Evolutionary conservation across 208 protist genomes (phyloP).

Genomic region (Histomonas meleagridis): DNA sequence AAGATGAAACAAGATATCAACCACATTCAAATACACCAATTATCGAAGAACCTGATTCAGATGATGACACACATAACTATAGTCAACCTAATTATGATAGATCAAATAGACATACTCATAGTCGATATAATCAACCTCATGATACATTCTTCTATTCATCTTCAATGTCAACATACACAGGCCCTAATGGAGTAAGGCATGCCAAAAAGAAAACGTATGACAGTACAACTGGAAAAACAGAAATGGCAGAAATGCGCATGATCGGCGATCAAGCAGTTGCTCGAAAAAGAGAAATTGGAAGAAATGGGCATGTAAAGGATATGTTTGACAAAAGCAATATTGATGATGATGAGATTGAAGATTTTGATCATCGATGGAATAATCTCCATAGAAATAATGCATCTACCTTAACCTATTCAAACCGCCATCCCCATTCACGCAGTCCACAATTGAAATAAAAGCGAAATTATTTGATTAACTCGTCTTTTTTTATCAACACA

Average conservation of each 20-base stretch:
- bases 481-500: too few species aligned
- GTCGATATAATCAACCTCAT: not conserved
- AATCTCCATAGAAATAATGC: too few species aligned
- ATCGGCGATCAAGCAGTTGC: not conserved
- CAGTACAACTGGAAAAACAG: not conserved
- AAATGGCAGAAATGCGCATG: constrained; percentile 23
- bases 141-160: not conserved
- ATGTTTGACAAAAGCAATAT: not conserved
- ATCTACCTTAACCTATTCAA: too few species aligned
- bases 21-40: not conserved
- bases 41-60: not conserved
- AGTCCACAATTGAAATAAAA: too few species aligned
- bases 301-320: not conserved
- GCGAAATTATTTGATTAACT: too few species aligned
- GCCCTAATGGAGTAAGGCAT: not conserved
- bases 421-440: too few species aligned
- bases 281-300: not conserved
- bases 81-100: not conserved
- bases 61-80: not conserved
- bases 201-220: not conserved
- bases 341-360: not conserved
- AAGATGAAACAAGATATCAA: not conserved
- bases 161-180: not conserved
- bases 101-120: not conserved
- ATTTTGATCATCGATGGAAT: not conserved